Evolutionary conservation across 345 rosid species (phyloP), one percentile per base, ranked within the genome.

Genomic region (Passiflora organensis): DNA sequence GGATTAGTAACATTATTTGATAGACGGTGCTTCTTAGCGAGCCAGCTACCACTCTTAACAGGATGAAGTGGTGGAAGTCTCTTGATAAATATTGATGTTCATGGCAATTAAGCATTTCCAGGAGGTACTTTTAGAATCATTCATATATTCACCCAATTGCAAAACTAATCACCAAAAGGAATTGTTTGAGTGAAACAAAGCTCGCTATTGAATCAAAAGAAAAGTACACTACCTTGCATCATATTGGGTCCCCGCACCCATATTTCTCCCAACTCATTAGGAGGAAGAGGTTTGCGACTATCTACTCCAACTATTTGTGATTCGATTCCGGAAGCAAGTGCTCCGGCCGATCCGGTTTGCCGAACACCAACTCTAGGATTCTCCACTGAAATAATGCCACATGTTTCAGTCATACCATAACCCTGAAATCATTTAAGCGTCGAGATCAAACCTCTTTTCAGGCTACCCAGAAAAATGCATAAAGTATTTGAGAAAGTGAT

Each of bases 221-320:
- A 82, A 64, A 44, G n/a, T 12, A 53, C 21, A 17, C 6, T 74
- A 90, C 95, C 97, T 86, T 58, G 72, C 96, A 83, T 93, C 91
- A 86, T 80, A 69, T 86, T 93, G 37, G 88, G 85, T 17, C 99
- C 97, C 51, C 97, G 84, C 64, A 83, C 90, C 89, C 84, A 86
- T 21, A 86, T 75, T 72, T 93, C 99, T 0, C 99, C 97, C 5
- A 64, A 6, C 32, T 86, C 87, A 43, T 62, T 82, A 15, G 95
- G 99, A 67, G 95, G 88, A 49, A 84, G 89, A 63, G 78, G 78
- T 72, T 83, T 85, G 52, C 48, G 71, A 25, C 72, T 67, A 34
- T 86, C 90, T 17, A 76, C 72, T 63, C 84, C 67, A 24, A 93
- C 63, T 58, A 93, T 74, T 56, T 80, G 83, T 6, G 94, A 76